Base-by-base conservation (phyloP, 257 asterid species). In the Handroanthus guayacan region DNA sequence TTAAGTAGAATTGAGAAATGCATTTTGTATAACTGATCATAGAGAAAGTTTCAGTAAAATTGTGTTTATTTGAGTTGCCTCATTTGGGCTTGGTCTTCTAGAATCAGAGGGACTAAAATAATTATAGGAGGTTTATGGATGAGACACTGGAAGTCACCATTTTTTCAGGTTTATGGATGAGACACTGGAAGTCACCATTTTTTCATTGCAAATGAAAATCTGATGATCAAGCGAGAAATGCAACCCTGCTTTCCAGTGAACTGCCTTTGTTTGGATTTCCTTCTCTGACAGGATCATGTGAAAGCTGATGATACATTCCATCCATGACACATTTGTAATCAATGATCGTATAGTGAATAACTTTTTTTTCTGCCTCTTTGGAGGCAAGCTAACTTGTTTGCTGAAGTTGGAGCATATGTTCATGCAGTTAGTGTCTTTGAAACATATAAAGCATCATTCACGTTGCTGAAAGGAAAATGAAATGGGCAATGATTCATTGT, bases 141-240 rank as follows among this genome's bases (percentile, higher is more conserved):
- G 50, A 45, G 54, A 58, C 66, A 11, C 65, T 50, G 14, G 60
- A 55, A 76, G 37, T 25, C 31, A 25, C 45, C 10, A 57, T 34
- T 39, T 81, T 71, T 31, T 38, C 31, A 37, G 1, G 13, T 39
- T 50, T 61, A n/a, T 58, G 57, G 69, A 44, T 71, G 50, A 45
- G 54, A 58, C 66, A 11, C 65, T 50, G 14, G 60, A 55, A 76
- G 37, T 25, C 31, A 25, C 45, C 10, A 57, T 34, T 39, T 81
- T 71, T 31, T 38, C 44, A 62, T 67, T 73, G 31, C 37, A n/a
- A 63, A 47, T 14, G n/a, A 75, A 71, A 72, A 48, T 55, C 64
- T 8, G 69, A 48, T 25, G 39, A 6, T 25, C 31, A 25, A 25
- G 31, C 31, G 31, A 25, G 31, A 25, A 25, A 25, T 25, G 31